Evolutionary conservation across 495 filamentous ascomycete genomes (phyloP), one percentile per base, ranked within the genome.

Genomic region (Annulohypoxylon moriforme): DNA sequence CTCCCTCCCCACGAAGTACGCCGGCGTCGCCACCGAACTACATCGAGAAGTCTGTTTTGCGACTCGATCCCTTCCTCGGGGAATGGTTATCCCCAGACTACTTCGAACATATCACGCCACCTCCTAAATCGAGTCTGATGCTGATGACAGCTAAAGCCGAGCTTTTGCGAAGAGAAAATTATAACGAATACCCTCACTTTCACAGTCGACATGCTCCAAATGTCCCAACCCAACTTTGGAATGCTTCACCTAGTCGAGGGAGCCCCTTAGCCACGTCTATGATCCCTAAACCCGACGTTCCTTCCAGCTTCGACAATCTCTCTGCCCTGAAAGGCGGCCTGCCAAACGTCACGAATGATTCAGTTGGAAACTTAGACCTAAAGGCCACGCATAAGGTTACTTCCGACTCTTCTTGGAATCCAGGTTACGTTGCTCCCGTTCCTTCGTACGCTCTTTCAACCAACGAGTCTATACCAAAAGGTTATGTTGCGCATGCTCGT

Each of bases 31-130:
- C 73, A 49, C 66, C 67, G 11, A 73, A 71, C 53, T 52, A 72
- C 3, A 40, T 65, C 13, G 81, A 84, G 36, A 92, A 86, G 75
- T 83, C 87, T 1, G 80, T 89, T 7, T 76, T 98, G 55, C 91
- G 96, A 1, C 85, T 98, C 6, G 96, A 98, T 80, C 90, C 96
- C 0, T 96, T 94, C 76, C 85, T 98, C 2, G 96, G 96, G 14
- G 96, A 99, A 82, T 99, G 96, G 96, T 84, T 98, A 44, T 91
- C 91, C 4, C 93, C 93, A 4, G 90, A 93, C 75, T 99, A 99
- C 75, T 99, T 93, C 74, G 94, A 95, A 44, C 84, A 90, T 33
- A 98, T 98, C 73, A 94, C 92, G 9, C 93, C 94, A 1, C 96
- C 96, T 13, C 96, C 96, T 1, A 86, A 86, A 47, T 94, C 93